A percentile compares a stretch with the other conserved stretches of the same genome.
phyloP scores from a whole-genome alignment of 495 filamentous ascomycete species.

The Melanomma pulvis-pyrius region DNA sequence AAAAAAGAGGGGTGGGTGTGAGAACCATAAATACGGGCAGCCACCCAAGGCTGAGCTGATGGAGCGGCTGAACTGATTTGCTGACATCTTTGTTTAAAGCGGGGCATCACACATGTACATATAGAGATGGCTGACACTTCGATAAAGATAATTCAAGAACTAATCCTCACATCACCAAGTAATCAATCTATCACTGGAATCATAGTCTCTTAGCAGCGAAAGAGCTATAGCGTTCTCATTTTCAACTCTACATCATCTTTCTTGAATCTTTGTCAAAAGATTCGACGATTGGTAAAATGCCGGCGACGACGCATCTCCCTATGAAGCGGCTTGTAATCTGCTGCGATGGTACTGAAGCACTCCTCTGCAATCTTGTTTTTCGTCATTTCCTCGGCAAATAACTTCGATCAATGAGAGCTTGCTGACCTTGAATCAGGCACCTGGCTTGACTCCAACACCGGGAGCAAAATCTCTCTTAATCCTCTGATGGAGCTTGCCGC shows the following conservation, averaged over 20 bases:
- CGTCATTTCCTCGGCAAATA: background rate
- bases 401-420: background rate
- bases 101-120: background rate
- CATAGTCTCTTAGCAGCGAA: no score
- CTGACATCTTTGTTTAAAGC: background rate
- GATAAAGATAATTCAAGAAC: no score
- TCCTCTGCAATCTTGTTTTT: background rate
- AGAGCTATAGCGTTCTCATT: no score
- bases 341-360: slow-evolving; percentile 41
- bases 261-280: no score
- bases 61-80: background rate
- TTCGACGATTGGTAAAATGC: background rate
- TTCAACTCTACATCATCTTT: no score
- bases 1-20: background rate
- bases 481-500: background rate
- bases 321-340: slow-evolving; percentile 46
- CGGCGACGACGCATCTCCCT: background rate
- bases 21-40: background rate
- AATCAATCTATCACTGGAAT: no score
- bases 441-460: slow-evolving; percentile 32
- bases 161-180: no score
- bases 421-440: slow-evolving; percentile 13
- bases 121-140: background rate
- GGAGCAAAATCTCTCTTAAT: slow-evolving; percentile 4
- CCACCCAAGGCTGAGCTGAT: background rate